Evolutionary conservation across 345 rosid species (phyloP).

Genomic region (Corchorus olitorius): DNA sequence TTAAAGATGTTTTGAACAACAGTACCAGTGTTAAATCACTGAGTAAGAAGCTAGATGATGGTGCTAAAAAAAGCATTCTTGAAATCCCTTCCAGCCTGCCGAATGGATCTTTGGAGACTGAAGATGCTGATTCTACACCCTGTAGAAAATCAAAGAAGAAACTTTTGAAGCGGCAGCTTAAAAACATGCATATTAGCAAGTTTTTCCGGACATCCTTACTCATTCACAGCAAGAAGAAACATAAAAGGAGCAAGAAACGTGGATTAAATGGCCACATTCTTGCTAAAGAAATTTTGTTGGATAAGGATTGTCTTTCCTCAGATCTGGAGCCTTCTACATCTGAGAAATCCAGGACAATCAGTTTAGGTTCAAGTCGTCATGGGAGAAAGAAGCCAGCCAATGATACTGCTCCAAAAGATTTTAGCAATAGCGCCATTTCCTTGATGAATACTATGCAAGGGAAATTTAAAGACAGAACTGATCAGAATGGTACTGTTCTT

Average conservation of each 20-base stretch:
- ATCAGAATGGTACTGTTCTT: constrained; percentile 50
- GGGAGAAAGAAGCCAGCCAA: constrained; percentile 27
- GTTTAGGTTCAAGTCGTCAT: constrained; percentile 26
- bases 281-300: constrained; percentile 37
- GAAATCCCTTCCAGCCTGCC: neutral
- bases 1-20: constrained; percentile 19
- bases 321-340: constrained; percentile 62
- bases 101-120: constrained; percentile 24
- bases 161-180: constrained; percentile 38
- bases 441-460: constrained; percentile 25
- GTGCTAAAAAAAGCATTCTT: constrained; percentile 7
- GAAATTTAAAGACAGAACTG: constrained; percentile 40
- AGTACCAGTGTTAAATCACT: constrained; percentile 21
- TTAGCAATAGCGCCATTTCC: constrained; percentile 28
- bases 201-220: constrained; percentile 46
- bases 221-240: constrained; percentile 50
- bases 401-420: constrained; percentile 22
- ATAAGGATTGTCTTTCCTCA: constrained; percentile 24
- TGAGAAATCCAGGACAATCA: constrained; percentile 24
- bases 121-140: constrained; percentile 27
- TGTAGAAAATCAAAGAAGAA: constrained; percentile 45
- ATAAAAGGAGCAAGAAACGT: constrained; percentile 44
- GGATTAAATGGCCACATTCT: constrained; percentile 25
- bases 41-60: constrained; percentile 30
- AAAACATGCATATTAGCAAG: constrained; percentile 45